Percentiles rank a stretch among this genome's conserved stretches.
phyloP scores from a whole-genome alignment of 495 filamentous ascomycete species.

The Penicillium egyptiacum region DNA sequence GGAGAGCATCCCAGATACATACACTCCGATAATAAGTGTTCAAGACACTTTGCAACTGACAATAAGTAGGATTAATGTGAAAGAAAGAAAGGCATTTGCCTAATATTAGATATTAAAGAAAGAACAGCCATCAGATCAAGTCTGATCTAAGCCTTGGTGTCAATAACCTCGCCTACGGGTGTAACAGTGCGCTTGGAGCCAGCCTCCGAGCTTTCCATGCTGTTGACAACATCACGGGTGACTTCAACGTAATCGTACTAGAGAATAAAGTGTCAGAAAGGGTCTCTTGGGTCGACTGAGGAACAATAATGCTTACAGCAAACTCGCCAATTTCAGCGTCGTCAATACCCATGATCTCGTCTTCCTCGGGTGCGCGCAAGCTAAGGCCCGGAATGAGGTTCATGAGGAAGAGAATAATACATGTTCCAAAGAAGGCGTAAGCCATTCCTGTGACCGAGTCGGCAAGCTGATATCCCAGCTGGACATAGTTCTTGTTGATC shows the following conservation, averaged over 20 bases:
- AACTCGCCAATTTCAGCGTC: slow-evolving; percentile 97
- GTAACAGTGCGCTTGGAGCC: slow-evolving; percentile 39
- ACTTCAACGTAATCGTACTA: slow-evolving; percentile 95
- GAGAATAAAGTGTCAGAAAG: slow-evolving; percentile 10
- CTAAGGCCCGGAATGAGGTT: slow-evolving; percentile 82
- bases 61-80: slow-evolving; percentile 1
- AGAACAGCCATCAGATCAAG: slow-evolving; percentile 6
- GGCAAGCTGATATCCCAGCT: slow-evolving; percentile 84
- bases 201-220: slow-evolving; percentile 44
- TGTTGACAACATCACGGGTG: slow-evolving; percentile 75
- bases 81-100: background rate
- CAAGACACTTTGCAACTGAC: background rate
- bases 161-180: slow-evolving; percentile 26
- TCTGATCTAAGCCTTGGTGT: slow-evolving; percentile 33
- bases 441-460: slow-evolving; percentile 79
- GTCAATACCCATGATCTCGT: slow-evolving; percentile 89
- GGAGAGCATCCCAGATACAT: background rate
- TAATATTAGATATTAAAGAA: slow-evolving; percentile 19
- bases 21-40: background rate
- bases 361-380: slow-evolving; percentile 78
- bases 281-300: background rate
- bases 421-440: slow-evolving; percentile 86
- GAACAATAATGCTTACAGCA: slow-evolving; percentile 54
- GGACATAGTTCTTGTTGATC: slow-evolving; percentile 88
- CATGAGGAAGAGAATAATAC: slow-evolving; percentile 82